phyloP scores from a whole-genome alignment of 1,284 basidiomycete genomes.

The Golubevia sp. region DNA sequence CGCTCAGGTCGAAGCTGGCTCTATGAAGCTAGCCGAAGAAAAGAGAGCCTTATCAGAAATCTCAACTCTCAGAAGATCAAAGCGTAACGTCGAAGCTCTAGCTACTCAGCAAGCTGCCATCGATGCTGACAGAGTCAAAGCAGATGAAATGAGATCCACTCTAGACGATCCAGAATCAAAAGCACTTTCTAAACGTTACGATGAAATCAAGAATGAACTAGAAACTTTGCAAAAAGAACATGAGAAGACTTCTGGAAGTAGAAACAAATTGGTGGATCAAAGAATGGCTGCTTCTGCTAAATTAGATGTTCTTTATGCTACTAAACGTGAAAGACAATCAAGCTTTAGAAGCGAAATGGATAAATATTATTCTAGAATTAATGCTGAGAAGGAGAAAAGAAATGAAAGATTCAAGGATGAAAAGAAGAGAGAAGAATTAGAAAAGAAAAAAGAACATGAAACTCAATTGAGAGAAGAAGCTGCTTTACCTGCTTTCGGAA shows the following conservation, averaged over 20 bases:
- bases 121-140: constrained; percentile 74
- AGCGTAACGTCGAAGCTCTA: constrained; percentile 32
- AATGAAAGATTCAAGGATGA: constrained; percentile 80
- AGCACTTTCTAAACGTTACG: constrained; percentile 79
- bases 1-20: constrained; percentile 85
- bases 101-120: constrained; percentile 73
- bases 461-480: constrained; percentile 88
- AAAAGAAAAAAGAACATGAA: constrained; percentile 80
- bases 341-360: constrained; percentile 50
- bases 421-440: constrained; percentile 79
- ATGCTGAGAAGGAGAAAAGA: constrained; percentile 64
- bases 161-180: constrained; percentile 90
- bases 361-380: constrained; percentile 48
- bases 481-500: constrained; percentile 83
- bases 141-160: constrained; percentile 81
- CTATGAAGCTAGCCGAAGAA: constrained; percentile 91
- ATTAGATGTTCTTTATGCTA: constrained; percentile 72
- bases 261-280: constrained; percentile 78
- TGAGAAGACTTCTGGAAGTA: constrained; percentile 81
- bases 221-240: constrained; percentile 83
- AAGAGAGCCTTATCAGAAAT: constrained; percentile 93
- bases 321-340: constrained; percentile 72
- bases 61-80: constrained; percentile 39
- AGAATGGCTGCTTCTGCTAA: not conserved
- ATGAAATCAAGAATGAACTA: constrained; percentile 82